phyloP scores from a whole-genome alignment of 2,329 filamentous ascomycete species.

The Trichoderma sp. region DNA sequence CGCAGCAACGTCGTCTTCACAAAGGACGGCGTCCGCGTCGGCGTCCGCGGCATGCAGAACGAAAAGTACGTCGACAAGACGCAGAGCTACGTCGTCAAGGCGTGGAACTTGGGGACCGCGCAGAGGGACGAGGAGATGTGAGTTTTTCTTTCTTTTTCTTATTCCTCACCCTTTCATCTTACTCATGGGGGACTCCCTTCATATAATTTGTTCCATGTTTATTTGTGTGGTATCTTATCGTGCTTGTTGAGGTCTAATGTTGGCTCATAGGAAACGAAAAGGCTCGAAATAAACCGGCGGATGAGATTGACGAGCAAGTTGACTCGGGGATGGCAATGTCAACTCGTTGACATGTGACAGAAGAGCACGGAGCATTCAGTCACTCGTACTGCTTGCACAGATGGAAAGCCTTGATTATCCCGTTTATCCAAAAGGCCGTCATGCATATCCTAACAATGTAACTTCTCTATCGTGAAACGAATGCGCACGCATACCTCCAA shows the following conservation, averaged over 20 bases:
- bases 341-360: neutral
- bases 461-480: neutral
- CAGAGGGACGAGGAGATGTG: slow-evolving; percentile 33
- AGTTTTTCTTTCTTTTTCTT: neutral
- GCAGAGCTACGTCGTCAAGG: slow-evolving; percentile 68
- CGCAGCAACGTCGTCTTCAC: slow-evolving; percentile 75
- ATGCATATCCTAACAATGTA: slow-evolving; percentile 19
- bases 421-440: slow-evolving; percentile 1
- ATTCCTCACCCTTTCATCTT: too few species aligned
- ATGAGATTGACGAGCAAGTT: neutral
- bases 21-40: slow-evolving; percentile 73
- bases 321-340: neutral
- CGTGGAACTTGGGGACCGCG: slow-evolving; percentile 59
- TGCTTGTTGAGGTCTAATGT: neutral
- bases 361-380: neutral
- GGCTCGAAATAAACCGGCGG: neutral
- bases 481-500: neutral
- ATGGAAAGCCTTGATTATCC: neutral
- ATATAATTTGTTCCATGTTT: too few species aligned
- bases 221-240: too few species aligned
- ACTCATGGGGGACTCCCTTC: too few species aligned
- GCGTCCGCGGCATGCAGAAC: slow-evolving; percentile 66
- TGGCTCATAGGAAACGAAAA: slow-evolving; percentile 14
- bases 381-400: too few species aligned
- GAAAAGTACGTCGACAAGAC: slow-evolving; percentile 75